phyloP scores from a whole-genome alignment of 805 yeast genomes.

The Sporopachydermia quercuum region DNA sequence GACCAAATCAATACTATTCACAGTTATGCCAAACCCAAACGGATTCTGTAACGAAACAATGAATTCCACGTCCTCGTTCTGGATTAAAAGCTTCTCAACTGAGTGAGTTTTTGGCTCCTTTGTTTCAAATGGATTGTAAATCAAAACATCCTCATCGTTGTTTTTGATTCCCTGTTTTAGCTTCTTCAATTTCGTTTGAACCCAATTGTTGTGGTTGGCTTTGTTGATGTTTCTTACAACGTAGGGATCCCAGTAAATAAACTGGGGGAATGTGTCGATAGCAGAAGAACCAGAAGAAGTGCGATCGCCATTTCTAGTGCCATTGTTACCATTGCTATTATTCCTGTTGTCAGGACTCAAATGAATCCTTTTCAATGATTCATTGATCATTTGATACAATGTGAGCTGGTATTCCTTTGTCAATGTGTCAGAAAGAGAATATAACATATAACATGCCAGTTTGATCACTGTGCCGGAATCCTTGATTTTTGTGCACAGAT shows the following conservation, averaged over 20 bases:
- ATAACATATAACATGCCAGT: not conserved
- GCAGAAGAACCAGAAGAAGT: too few species aligned
- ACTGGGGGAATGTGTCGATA: too few species aligned
- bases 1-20: not conserved
- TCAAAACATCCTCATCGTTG: slow-evolving; percentile 7
- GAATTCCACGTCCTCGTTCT: slow-evolving; percentile 50
- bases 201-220: slow-evolving; percentile 6
- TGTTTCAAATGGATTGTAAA: slow-evolving; percentile 37
- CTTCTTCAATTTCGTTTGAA: not conserved
- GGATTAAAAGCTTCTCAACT: slow-evolving; percentile 26
- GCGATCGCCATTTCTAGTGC: too few species aligned
- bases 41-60: slow-evolving; percentile 60
- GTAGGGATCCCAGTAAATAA: slow-evolving; percentile 61
- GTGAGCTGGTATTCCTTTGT: not conserved
- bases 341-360: too few species aligned
- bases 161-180: not conserved
- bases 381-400: not conserved
- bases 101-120: slow-evolving; percentile 11
- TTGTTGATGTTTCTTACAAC: slow-evolving; percentile 38
- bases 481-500: not conserved
- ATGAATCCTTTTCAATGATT: not conserved
- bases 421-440: not conserved
- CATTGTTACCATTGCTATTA: too few species aligned
- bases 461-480: not conserved
- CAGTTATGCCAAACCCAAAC: slow-evolving; percentile 46